A percentile compares a stretch with the other conserved stretches of the same genome.
Evolutionary conservation across 148 eudicot species (phyloP).

Genomic region (Nyssa sinensis): DNA sequence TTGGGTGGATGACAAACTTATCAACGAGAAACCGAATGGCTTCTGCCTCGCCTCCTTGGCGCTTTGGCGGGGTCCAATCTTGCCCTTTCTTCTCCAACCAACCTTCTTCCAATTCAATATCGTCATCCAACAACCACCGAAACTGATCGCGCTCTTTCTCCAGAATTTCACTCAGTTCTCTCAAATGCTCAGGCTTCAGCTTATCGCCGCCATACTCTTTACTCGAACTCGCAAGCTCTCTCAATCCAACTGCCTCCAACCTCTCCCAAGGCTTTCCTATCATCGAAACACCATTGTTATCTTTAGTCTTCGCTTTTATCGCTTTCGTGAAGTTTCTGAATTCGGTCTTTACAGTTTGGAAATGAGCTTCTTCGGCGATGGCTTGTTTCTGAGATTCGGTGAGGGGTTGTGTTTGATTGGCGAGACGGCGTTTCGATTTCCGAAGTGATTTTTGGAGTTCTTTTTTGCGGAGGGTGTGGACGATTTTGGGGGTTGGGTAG

Average conservation of each 20-base stretch:
- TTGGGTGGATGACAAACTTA: conserved; percentile 40
- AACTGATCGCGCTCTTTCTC: conserved; percentile 57
- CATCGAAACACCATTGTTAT: conserved; percentile 16
- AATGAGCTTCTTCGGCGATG: conserved; percentile 51
- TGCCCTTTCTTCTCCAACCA: conserved; percentile 25
- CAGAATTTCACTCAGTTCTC: conserved; percentile 66
- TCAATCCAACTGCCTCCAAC: conserved; percentile 43
- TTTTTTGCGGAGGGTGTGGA: conserved; percentile 80
- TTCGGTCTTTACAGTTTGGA: conserved; percentile 49
- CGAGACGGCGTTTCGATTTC: conserved; percentile 44
- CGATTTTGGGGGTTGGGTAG: conserved; percentile 75
- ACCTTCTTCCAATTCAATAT: conserved; percentile 58
- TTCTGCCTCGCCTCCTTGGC: conserved; percentile 45
- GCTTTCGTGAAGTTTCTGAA: conserved; percentile 43
- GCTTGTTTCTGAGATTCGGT: conserved; percentile 36
- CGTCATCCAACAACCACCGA: conserved; percentile 67
- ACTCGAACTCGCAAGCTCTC: conserved; percentile 38
- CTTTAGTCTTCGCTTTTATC: conserved; percentile 13
- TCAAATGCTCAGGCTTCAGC: conserved; percentile 59
- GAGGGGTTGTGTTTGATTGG: conserved; percentile 31
- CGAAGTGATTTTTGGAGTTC: conserved; percentile 66
- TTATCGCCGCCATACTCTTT: conserved; percentile 33
- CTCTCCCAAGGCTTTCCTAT: conserved; percentile 81
- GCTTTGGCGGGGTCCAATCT: conserved; percentile 25
- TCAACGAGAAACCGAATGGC: conserved; percentile 60